Base-by-base conservation (phyloP, 306 rosid species). In the Cucurbita ficifolia region DNA sequence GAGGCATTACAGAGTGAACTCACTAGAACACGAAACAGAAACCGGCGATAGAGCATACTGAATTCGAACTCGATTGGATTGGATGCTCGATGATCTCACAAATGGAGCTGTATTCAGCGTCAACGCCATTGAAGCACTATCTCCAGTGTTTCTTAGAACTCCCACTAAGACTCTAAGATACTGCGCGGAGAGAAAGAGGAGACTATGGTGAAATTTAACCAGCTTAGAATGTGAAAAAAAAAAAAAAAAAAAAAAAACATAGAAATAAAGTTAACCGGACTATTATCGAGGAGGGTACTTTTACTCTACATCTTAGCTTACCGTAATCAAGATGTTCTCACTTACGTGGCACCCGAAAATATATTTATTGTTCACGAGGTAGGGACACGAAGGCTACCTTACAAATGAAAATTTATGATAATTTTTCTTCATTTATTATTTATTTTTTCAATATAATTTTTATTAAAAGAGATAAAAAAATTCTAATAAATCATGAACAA, bases 1-100 rank as follows among this genome's bases (percentile, higher is more conserved):
- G 46, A 59, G 17, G 53, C 67, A 39, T 21, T 10, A 53, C 24
- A 18, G 79, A 83, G 79, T 51, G 81, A 76, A 83, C 94, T 73
- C 77, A 88, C 94, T 76, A 49, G 87, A 51, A 63, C 84, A 83
- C 9, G 87, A 83, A 45, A 83, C 80, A 40, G 90, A 74, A 72
- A 51, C 48, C 68, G 88, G 81, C 16, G 79, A 18, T 6, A 70
- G 43, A 65, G 70, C 29, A 16, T 85, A 76, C 4, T 50, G 86
- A 68, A 75, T 12, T 33, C 79, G 87, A 13, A 78, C 43, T 65
- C 87, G 72, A 73, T 17, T 68, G 74, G 75, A 7, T 59, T 69
- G 76, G 72, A 29, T 21, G 74, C 51, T 82, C 8, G 88, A 73
- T 11, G 84, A 49, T 33, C 76, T 67, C 21, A 69, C 21, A 11